A percentile compares a stretch with the other conserved stretches of the same genome.
These are phyloP conservation scores for Areca catechu DNA, from an alignment of 176 grass and related monocot species.

Conservation along the genomic window DNA sequence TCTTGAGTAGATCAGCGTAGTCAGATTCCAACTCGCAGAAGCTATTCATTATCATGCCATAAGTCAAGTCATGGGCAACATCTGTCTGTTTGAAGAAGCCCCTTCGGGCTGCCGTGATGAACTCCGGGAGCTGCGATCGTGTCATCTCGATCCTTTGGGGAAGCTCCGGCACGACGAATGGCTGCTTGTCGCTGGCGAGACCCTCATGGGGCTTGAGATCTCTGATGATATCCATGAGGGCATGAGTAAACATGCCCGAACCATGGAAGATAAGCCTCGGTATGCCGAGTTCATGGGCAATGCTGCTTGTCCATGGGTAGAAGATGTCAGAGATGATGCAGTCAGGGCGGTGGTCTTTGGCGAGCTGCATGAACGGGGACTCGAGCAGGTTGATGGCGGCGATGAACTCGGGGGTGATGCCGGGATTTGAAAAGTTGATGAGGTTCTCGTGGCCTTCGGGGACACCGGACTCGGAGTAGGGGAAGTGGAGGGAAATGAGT, in stretches of 20 bases:
- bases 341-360: constrained; percentile 21
- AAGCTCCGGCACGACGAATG: constrained; percentile 2
- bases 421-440: background rate
- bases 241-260: constrained; percentile 2
- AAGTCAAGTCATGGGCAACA: background rate
- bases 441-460: constrained; percentile 30
- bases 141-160: background rate
- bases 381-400: constrained; percentile 5
- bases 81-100: background rate
- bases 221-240: background rate
- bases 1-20: background rate
- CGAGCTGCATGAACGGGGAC: constrained; percentile 29
- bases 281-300: constrained; percentile 20
- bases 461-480: constrained; percentile 37
- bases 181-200: background rate
- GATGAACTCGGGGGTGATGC: constrained; percentile 11
- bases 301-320: constrained; percentile 31
- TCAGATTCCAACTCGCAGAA: constrained; percentile 10
- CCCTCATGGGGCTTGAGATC: background rate
- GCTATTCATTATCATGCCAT: constrained; percentile 8
- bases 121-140: background rate
- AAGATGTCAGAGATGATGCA: constrained; percentile 34
- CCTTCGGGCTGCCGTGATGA: no score
- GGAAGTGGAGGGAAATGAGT: constrained; percentile 28
- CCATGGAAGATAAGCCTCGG: constrained; percentile 44